Evolutionary conservation across 768 basidiomycete species (phyloP), one percentile per base, ranked within the genome.

Genomic region (Lactarius quietus): DNA sequence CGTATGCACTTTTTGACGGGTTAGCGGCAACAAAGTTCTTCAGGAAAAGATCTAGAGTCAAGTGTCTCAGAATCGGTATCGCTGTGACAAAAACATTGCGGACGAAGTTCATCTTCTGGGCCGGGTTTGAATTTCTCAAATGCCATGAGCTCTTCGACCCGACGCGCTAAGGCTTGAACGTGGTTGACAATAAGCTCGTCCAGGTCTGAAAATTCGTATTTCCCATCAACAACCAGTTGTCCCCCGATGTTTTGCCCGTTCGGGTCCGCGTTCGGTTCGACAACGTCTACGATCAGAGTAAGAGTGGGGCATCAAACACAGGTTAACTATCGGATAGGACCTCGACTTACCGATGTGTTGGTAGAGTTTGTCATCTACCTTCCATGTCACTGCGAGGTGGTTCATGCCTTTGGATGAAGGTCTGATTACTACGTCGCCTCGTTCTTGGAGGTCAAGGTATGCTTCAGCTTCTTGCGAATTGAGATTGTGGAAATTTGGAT

Each of bases 321-420:
- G 39, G 48, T 15, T 6, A 41, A 20, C 51, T 12, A 29, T 8
- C 1, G 10, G 8, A 29, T 20, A 26, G 12, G 17, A 14, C 45
- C 1, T 33, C 23, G 38, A 72, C 89, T 58, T 72, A 94, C 95
- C 95, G 64, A 99, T 91, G 73, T 99, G 97, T 73, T 98, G 97
- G 76, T 92, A 98, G 31, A 99, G 79, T 65, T 88, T 92, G 64
- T 97, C 90, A 68, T 95, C 96, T 2, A 99, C 95, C 78, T 98
- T 99, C 97, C 97, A 99, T 0, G 97, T 99, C 12, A 99, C 90
- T 52, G 96, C 96, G 41, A 99, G 81, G 77, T 98, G 97, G 71
- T 97, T 85, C 41, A 82, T 78, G 17, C 96, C 96, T 76, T 95
- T 95, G 5, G 96, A 98, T 20, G 95, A 96, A 0, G 97, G 97